phyloP scores from a whole-genome alignment of 2,329 filamentous ascomycete species.

The Trichoderma koningiopsis region DNA sequence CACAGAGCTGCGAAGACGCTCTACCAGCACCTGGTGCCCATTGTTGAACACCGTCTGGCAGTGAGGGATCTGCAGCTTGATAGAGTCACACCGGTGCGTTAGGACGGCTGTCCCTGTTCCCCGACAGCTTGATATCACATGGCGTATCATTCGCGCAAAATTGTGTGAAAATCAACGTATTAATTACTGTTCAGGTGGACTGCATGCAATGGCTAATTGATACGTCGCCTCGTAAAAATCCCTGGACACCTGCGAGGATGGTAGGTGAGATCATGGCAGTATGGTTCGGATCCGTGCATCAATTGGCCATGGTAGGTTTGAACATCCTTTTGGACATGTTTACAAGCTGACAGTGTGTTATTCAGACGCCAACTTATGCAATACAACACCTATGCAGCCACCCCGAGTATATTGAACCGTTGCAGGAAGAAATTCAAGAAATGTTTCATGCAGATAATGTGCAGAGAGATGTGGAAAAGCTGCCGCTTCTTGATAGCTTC shows the following conservation, averaged over 20 bases:
- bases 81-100: background rate
- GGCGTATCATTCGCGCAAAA: background rate
- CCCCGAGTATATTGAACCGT: background rate
- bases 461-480: background rate
- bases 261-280: constrained; percentile 26
- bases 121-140: background rate
- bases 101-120: background rate
- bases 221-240: constrained; percentile 18
- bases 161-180: background rate
- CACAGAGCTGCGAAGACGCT: background rate
- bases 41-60: background rate
- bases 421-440: background rate
- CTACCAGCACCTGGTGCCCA: background rate
- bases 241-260: constrained; percentile 23
- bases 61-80: background rate
- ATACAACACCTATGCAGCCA: constrained; percentile 1
- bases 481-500: constrained; percentile 27
- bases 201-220: constrained; percentile 27
- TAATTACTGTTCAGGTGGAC: constrained; percentile 1
- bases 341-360: background rate
- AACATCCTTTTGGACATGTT: background rate
- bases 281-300: constrained; percentile 26
- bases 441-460: background rate
- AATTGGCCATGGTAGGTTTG: constrained; percentile 24
- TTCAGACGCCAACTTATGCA: constrained; percentile 5